These are phyloP conservation scores for Diplodia sapinea DNA, from an alignment of 2,329 filamentous ascomycete species.

Conservation along the genomic window DNA sequence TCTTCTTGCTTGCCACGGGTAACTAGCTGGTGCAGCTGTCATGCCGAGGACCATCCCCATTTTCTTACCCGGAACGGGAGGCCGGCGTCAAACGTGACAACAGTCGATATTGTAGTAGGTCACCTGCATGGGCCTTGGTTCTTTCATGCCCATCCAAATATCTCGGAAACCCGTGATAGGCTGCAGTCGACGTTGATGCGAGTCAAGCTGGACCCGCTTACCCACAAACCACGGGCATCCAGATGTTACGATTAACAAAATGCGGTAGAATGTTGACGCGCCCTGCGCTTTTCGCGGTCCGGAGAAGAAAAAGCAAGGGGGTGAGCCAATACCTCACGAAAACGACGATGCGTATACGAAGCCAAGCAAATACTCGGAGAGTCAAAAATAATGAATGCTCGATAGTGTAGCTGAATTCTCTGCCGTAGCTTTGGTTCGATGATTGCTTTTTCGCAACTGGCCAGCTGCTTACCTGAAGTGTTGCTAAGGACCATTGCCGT, in stretches of 20 bases:
- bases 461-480: background rate
- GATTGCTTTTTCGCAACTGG: background rate
- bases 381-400: background rate
- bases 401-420: background rate
- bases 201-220: background rate
- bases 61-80: background rate
- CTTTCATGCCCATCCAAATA: background rate
- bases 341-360: background rate
- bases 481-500: background rate
- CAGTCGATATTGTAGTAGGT: too few relatives aligned
- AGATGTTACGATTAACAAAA: background rate
- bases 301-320: background rate
- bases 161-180: background rate
- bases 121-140: background rate
- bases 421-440: background rate
- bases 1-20: background rate
- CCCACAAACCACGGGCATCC: background rate
- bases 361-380: constrained; percentile 1
- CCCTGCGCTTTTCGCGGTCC: background rate
- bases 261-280: background rate
- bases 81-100: background rate
- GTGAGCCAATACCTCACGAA: background rate
- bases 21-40: background rate
- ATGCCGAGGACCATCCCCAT: background rate
- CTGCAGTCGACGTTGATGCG: background rate